Evolutionary conservation across 306 rosid species (phyloP), one percentile per base, ranked within the genome.

Genomic region (Hippophae rhamnoides): DNA sequence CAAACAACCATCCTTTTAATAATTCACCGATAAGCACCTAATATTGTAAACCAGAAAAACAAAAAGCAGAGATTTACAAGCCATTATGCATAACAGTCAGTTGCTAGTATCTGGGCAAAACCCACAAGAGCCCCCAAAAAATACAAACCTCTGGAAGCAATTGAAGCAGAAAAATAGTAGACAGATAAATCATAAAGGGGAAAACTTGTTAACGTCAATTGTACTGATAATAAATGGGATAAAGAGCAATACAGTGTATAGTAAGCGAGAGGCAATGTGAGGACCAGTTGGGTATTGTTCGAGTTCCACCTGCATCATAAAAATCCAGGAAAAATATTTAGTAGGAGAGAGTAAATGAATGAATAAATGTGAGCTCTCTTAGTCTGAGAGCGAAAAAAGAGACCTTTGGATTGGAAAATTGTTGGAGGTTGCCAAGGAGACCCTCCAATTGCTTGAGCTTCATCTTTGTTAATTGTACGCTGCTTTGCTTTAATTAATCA

Each of bases 261-360:
- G 76, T 89, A 87, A 76, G 72, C 98, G 89, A 76, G 96, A 85
- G 70, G 98, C 93, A 58, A 92, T 85, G 74, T 92, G 98, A 57
- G 95, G 86, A 61, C 96, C 98, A 7, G 98, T 92, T 65, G 98
- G 95, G 61, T 92, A 92, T 72, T 92, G 98, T 44, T 92, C 98
- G 68, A 87, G 84, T 63, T 87, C 89, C 57, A 73, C 70, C 98
- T 85, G 81, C 76, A 73, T 23, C 43, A 25, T 25, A 45, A 50
- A 69, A 63, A 74, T 25, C 54, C 60, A 55, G 13, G 7, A 42
- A 54, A n/a, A 40, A 25, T 18, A 18, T 18, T 18, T 18, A 18
- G 23, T 18, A 18, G 23, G 23, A 18, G 23, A 18, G 23, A 18
- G 23, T 18, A 46, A 26, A 14, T 43, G 31, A 60, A 62, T 18